Base-by-base conservation (phyloP, 331 rosid genomes). In the Cydonia oblonga region DNA sequence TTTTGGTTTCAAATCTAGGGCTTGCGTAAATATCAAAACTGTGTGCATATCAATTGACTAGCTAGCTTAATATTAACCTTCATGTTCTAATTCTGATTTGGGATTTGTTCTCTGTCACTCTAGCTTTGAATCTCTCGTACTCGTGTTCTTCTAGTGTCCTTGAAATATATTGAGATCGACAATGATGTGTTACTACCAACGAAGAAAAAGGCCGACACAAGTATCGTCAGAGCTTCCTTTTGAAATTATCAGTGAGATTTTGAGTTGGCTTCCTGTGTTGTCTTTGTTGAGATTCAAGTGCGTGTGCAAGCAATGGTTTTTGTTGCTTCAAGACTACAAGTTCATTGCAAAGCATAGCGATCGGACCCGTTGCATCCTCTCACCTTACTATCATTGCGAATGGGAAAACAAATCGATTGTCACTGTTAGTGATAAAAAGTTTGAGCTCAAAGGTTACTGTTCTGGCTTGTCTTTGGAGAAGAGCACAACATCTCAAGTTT, bases 291-390 rank as follows among this genome's bases (percentile, higher is more conserved):
- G n/a, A 25, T 67, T 42, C 71, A 67, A 44, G 58, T 23, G 71
- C 14, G 53, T 67, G 4, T 35, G 71, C 71, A 67, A 67, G 71
- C 71, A 38, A 24, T 67, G 71, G 71, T 42, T 16, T 44, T 42
- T 26, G 6, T 22, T 35, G 54, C 24, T 67, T 25, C 44, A 32
- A 63, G 40, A 70, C 33, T 14, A 16, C 33, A 10, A 22, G 57
- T 67, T 67, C 57, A 67, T 22, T 5, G 57, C 53, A 9, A 67
- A 42, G 13, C 71, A 67, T 2, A 40, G 44, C 29, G 35, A 23
- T 44, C 35, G 20, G 2, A 56, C 58, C 24, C 8, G 68, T 18
- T 35, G 42, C 42, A 40, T 42, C n/a, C 15, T 63, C 5, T 13
- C 10, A 30, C 13, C 15, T 22, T 8, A 5, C 9, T 13, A 3